Conservation (phyloP, 331 rosid genomes). For the Dryas integrifolia region DNA sequence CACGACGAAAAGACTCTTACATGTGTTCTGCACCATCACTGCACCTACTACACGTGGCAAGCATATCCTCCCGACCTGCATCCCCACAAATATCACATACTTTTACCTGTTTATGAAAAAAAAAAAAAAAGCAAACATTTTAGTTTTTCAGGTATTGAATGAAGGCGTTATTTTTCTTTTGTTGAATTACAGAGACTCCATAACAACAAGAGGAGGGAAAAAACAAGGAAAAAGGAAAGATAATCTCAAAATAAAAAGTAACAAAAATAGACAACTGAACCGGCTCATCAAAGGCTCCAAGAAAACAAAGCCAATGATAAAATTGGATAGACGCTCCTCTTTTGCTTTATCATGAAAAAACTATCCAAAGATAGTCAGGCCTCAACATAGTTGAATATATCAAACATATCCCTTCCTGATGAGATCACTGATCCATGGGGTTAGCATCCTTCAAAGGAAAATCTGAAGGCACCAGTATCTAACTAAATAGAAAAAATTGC, state of each 20-base stretch:
- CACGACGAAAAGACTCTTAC: conserved; percentile 43
- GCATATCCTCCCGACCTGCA: conserved; percentile 84
- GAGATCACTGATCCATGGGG: not conserved
- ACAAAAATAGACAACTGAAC: not conserved
- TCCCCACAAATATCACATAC: conserved; percentile 99
- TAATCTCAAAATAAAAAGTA: not conserved
- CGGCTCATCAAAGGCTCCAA: not conserved
- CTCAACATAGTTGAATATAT: not conserved
- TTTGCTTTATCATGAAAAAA: not conserved
- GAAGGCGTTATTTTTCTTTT: not conserved
- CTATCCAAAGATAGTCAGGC: not conserved
- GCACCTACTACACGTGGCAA: conserved; percentile 88
- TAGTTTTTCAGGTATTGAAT: conserved; percentile 8
- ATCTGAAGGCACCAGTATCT: not conserved
- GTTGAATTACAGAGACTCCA: not conserved
- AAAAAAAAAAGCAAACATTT: conserved; percentile 12
- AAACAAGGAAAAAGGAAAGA: not conserved
- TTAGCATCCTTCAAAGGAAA: not conserved
- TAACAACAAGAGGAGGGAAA: not conserved
- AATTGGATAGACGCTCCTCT: not conserved
- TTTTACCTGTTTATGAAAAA: conserved; percentile 56
- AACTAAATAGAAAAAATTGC: not conserved
- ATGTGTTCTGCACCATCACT: conserved; percentile 95
- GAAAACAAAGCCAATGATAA: not conserved
- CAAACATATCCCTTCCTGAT: not conserved